These are phyloP conservation scores for Cladosporium sp. DNA, from an alignment of 2,329 filamentous ascomycete genomes.

Conservation along the genomic window DNA sequence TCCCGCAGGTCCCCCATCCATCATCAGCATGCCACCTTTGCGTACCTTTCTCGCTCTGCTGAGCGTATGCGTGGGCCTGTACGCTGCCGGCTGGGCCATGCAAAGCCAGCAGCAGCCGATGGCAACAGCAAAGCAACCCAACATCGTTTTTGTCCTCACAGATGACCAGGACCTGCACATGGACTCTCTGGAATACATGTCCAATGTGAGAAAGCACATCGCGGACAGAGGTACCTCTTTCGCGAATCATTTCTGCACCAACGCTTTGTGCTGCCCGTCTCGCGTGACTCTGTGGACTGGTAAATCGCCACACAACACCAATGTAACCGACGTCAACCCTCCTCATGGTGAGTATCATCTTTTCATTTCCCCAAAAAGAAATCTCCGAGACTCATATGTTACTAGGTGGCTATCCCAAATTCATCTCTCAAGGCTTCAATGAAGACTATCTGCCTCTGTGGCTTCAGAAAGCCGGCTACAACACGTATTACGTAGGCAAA, in stretches of 20 bases:
- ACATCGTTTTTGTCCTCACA: constrained; percentile 61
- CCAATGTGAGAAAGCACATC: constrained; percentile 34
- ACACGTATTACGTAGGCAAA: constrained; percentile 67
- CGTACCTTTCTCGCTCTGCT: neutral
- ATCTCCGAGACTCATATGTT: neutral
- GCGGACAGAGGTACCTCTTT: constrained; percentile 39
- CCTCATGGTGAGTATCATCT: constrained; percentile 41
- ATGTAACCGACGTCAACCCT: constrained; percentile 55
- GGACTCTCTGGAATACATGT: constrained; percentile 57
- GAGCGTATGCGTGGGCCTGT: neutral
- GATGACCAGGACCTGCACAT: constrained; percentile 63
- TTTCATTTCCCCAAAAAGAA: neutral
- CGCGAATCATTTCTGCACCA: constrained; percentile 59
- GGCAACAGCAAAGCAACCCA: constrained; percentile 33
- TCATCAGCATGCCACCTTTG: neutral
- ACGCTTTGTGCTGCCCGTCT: constrained; percentile 61
- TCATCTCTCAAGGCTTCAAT: constrained; percentile 59
- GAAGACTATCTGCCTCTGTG: constrained; percentile 64
- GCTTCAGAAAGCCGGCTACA: constrained; percentile 61
- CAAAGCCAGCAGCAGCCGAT: neutral
- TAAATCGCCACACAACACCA: constrained; percentile 62
- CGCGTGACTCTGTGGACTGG: constrained; percentile 61
- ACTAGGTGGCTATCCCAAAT: constrained; percentile 54
- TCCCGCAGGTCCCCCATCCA: neutral
- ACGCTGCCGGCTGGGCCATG: neutral